These are phyloP conservation scores for Labyrinthula sp. DNA, from an alignment of 352 stramenopile genomes.

Conservation along the genomic window DNA sequence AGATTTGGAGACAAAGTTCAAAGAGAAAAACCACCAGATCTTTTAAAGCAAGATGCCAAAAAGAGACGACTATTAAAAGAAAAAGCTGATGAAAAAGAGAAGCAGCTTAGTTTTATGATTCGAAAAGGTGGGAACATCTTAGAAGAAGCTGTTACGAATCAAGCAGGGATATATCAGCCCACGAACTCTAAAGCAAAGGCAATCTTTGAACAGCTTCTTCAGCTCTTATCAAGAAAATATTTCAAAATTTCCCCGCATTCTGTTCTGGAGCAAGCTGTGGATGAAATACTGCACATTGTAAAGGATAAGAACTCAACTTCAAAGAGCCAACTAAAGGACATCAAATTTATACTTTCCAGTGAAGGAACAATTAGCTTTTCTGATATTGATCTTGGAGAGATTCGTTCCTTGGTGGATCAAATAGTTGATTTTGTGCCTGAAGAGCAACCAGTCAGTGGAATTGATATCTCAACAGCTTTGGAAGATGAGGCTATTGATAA, in stretches of 20 bases:
- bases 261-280: constrained; percentile 60
- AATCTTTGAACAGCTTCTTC: constrained; percentile 65
- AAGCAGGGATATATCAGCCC: constrained; percentile 54
- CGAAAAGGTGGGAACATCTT: no score
- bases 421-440: constrained; percentile 33
- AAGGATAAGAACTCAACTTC: constrained; percentile 66
- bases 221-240: constrained; percentile 42
- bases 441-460: constrained; percentile 31
- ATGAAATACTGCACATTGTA: constrained; percentile 68
- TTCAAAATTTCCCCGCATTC: constrained; percentile 64
- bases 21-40: constrained; percentile 32
- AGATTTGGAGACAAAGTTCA: constrained; percentile 31
- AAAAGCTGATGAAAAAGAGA: constrained; percentile 3
- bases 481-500: constrained; percentile 23
- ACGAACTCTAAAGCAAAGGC: constrained; percentile 56
- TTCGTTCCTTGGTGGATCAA: constrained; percentile 57
- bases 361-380: constrained; percentile 46
- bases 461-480: constrained; percentile 16
- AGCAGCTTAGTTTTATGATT: not conserved
- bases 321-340: constrained; percentile 48
- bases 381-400: constrained; percentile 55
- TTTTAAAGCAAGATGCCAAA: constrained; percentile 17
- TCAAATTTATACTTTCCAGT: constrained; percentile 42
- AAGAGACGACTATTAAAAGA: constrained; percentile 2
- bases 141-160: constrained; percentile 6